Base-by-base conservation (phyloP, 495 filamentous ascomycete genomes). In the Aspergillus ostianus region DNA sequence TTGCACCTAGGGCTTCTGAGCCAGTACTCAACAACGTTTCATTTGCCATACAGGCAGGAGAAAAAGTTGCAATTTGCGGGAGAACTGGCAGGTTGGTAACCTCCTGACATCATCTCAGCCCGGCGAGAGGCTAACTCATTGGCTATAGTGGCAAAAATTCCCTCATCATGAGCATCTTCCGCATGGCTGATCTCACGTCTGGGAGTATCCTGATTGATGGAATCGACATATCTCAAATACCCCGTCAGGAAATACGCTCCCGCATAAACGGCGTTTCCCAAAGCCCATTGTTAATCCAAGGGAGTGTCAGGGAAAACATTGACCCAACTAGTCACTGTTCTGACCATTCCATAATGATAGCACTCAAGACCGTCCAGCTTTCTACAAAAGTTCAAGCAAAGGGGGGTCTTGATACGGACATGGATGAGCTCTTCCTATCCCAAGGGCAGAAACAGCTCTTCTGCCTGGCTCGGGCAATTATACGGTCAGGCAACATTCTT, bases 371-470 rank as follows among this genome's bases (percentile, higher is more conserved):
- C 13, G 81, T 87, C 23, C 68, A 70, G 3, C 71, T 86, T 20
- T 80, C 77, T 67, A 55, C 71, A 1, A 73, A 80, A 27, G 67
- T 87, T 51, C 41, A 71, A n/a, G 74, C 78, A 44, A 76, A 79
- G 21, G 84, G 81, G 0, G 81, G 78, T 0, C 72, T 88, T 0
- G 77, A 78, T 51, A 77, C 75, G 2, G 72, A 79, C 10, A 76
- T 87, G 50, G 75, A 77, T 7, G 75, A 73, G 12, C 71, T 80
- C 47, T 73, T 74, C 60, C 76, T 88, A 5, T 85, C 81, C 0
- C 80, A 82, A 50, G 87, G 87, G 0, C 86, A 90, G 62, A 76
- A 76, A 41, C 87, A 89, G 70, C 79, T 90, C 5, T 80, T 89
- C 62, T 82, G 81, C 60, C 75, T 90, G n/a, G 85, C 82, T 4